Conservation (phyloP, 2,329 filamentous ascomycete species). For the Aspergillus novoparasiticus region DNA sequence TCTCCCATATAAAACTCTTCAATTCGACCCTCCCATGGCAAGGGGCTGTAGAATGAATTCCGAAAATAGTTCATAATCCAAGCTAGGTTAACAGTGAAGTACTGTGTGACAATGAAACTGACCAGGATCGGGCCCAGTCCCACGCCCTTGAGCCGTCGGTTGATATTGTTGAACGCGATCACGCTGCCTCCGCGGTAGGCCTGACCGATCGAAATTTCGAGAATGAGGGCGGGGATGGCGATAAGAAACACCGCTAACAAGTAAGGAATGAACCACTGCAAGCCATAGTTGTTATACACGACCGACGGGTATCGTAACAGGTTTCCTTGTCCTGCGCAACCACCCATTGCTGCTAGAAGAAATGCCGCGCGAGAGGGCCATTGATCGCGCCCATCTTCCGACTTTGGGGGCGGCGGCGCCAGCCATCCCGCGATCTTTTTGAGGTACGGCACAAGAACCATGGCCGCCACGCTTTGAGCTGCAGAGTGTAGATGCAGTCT, state of each 20-base stretch:
- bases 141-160: conserved; percentile 56
- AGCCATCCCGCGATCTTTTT: conserved; percentile 32
- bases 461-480: not conserved
- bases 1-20: conserved; percentile 57
- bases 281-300: conserved; percentile 62
- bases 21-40: conserved; percentile 56
- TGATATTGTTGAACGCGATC: conserved; percentile 58
- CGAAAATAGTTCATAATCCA: conserved; percentile 65
- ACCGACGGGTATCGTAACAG: conserved; percentile 61
- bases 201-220: conserved; percentile 57
- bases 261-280: conserved; percentile 65
- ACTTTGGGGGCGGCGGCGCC: conserved; percentile 35
- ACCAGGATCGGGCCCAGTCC: conserved; percentile 57
- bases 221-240: conserved; percentile 58
- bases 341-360: conserved; percentile 61
- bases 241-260: conserved; percentile 58
- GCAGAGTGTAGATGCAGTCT: too few species aligned
- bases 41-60: conserved; percentile 56
- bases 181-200: conserved; percentile 60
- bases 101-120: conserved; percentile 58
- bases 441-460: conserved; percentile 16
- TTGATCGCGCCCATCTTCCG: conserved; percentile 52
- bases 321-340: conserved; percentile 61
- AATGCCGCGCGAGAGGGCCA: conserved; percentile 60
- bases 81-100: conserved; percentile 59